phyloP scores from a whole-genome alignment of 2,329 filamentous ascomycete genomes.

The Penicillium thymicola region DNA sequence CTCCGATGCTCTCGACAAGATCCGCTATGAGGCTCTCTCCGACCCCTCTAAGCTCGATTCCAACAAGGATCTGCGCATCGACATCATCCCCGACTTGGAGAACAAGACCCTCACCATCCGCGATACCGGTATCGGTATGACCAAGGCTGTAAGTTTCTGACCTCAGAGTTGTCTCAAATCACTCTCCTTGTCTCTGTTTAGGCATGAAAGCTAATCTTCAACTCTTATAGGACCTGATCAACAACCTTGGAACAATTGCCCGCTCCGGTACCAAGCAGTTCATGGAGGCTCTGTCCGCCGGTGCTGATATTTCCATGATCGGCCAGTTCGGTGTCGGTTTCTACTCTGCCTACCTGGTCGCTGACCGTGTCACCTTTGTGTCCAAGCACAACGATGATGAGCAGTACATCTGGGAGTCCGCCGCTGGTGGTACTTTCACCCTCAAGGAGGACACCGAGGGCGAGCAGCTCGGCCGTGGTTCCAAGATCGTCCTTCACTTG shows the following conservation, averaged over 20 bases:
- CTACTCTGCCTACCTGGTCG: constrained; percentile 99
- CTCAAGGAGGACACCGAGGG: constrained; percentile 87
- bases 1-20: constrained; percentile 99
- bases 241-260: constrained; percentile 99
- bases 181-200: background rate
- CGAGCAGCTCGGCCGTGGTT: constrained; percentile 86
- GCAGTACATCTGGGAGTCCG: constrained; percentile 99
- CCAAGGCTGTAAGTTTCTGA: constrained; percentile 81
- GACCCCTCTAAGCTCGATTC: constrained; percentile 96
- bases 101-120: constrained; percentile 95
- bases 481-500: constrained; percentile 96
- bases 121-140: constrained; percentile 99
- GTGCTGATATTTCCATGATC: constrained; percentile 99
- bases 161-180: background rate
- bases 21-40: constrained; percentile 96
- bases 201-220: background rate
- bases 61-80: constrained; percentile 96
- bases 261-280: constrained; percentile 99
- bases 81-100: constrained; percentile 97
- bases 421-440: constrained; percentile 94
- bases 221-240: constrained; percentile 78
- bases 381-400: constrained; percentile 99
- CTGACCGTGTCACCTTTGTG: constrained; percentile 90
- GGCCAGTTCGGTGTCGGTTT: constrained; percentile 99
- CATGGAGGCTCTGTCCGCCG: constrained; percentile 98